Base-by-base conservation (phyloP, 345 rosid species). In the Corchorus olitorius region DNA sequence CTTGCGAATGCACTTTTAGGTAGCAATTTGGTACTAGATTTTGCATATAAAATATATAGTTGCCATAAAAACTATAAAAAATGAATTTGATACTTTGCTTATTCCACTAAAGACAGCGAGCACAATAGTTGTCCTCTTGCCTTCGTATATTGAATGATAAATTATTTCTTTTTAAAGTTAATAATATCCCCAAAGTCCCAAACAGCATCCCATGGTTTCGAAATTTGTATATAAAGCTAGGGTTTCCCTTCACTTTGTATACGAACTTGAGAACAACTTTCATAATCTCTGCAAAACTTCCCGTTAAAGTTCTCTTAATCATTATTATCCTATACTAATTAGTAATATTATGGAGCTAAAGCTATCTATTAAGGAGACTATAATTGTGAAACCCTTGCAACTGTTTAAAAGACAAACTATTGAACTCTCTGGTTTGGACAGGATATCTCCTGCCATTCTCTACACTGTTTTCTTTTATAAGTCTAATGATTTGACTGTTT, bases 391-490 rank as follows among this genome's bases (percentile, higher is more conserved):
- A 16, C 67, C 67, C 7, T 37, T 63, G 2, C 37, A 63, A 12
- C 4, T 8, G 11, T 63, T 63, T 63, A 63, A 37, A 16, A 63
- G 67, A 63, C 67, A 63, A 37, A 63, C 48, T 37, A 63, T 63
- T 37, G 46, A 63, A 63, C 67, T 63, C 48, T 37, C 67, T 63
- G 67, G 67, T 63, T 63, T 63, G 45, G 67, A 63, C 67, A 63
- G 67, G 67, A 63, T 63, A 63, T 63, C 67, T 63, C 67, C 67
- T 63, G 46, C 67, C 43, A 37, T 63, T 63, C 48, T 63, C 67
- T 37, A 63, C 48, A 63, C 48, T 63, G 48, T 63, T 37, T 63
- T 63, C 67, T 63, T 63, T 63, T 63, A 37, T 16, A 16, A 63
- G 15, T 34, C 19, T 27, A 12, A 56, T 59, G 8, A 34, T 8